Evolutionary conservation across 169 alveolate genomes (phyloP).

Genomic region (Plasmodium reichenowi): DNA sequence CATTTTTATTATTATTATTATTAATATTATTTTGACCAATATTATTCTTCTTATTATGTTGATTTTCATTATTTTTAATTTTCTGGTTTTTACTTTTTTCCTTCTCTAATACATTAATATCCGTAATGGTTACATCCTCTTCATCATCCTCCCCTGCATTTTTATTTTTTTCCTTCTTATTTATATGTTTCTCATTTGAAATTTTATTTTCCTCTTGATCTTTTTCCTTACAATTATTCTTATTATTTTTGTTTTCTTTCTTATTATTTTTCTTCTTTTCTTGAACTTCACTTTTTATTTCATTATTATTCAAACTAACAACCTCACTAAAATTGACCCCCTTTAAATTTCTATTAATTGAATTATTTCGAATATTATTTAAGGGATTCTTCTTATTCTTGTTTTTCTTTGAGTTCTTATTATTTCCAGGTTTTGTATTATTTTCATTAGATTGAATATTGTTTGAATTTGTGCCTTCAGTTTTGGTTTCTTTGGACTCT

Average conservation of each 20-base stretch:
- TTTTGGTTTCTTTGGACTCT: too few species aligned
- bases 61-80: slow-evolving; percentile 29
- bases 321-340: slow-evolving; percentile 3
- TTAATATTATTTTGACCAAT: background rate
- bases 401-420: background rate
- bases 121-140: background rate
- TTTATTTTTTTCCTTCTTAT: background rate
- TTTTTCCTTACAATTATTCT: slow-evolving; percentile 39
- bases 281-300: slow-evolving; percentile 20
- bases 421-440: background rate
- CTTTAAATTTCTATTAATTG: slow-evolving; percentile 3
- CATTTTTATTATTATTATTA: slow-evolving; percentile 2
- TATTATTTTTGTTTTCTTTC: slow-evolving; percentile 23
- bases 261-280: slow-evolving; percentile 49
- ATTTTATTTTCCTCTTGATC: slow-evolving; percentile 44
- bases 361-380: background rate
- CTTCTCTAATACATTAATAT: slow-evolving; percentile 6
- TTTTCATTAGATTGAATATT: background rate
- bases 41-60: slow-evolving; percentile 7
- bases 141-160: background rate
- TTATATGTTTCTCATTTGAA: slow-evolving; percentile 17
- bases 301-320: background rate
- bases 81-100: slow-evolving; percentile 43
- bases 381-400: background rate
- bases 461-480: too few species aligned